Conservation (phyloP, 176 grass and related monocot genomes). For the Triticum dicoccoides region DNA sequence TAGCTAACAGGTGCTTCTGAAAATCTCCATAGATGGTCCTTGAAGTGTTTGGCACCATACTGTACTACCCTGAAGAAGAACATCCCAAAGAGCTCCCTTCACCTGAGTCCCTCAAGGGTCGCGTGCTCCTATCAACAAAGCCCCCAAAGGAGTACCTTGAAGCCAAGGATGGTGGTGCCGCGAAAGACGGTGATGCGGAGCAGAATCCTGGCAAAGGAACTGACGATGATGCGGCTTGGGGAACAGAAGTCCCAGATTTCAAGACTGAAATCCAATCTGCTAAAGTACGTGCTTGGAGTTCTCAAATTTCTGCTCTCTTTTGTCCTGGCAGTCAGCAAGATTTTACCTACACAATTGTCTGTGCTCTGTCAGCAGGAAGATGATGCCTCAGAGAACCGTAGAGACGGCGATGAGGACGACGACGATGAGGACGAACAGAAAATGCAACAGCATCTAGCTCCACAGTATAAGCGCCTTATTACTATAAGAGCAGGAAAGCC, state of each 20-base stretch:
- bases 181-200: slow-evolving; percentile 52
- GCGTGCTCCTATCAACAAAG: slow-evolving; percentile 84
- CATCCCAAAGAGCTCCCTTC: slow-evolving; percentile 76
- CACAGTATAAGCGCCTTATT: slow-evolving; percentile 76
- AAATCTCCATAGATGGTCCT: slow-evolving; percentile 61
- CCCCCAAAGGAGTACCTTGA: slow-evolving; percentile 89
- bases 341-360: not conserved
- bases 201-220: slow-evolving; percentile 27
- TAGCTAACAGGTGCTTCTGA: not conserved
- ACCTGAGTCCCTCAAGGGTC: slow-evolving; percentile 65
- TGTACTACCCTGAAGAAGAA: slow-evolving; percentile 68
- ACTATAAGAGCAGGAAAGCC: slow-evolving; percentile 90
- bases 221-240: slow-evolving; percentile 63
- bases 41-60: slow-evolving; percentile 60
- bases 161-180: slow-evolving; percentile 37
- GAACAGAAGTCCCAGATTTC: slow-evolving; percentile 77
- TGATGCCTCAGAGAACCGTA: not conserved
- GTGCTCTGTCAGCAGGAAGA: slow-evolving; percentile 31
- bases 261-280: slow-evolving; percentile 51
- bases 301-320: not conserved
- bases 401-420: slow-evolving; percentile 1
- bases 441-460: slow-evolving; percentile 29
- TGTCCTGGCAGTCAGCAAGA: not conserved
- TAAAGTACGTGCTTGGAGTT: slow-evolving; percentile 32
- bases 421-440: slow-evolving; percentile 43